Conservation (phyloP, 768 basidiomycete genomes). For the Zangia roseola region DNA sequence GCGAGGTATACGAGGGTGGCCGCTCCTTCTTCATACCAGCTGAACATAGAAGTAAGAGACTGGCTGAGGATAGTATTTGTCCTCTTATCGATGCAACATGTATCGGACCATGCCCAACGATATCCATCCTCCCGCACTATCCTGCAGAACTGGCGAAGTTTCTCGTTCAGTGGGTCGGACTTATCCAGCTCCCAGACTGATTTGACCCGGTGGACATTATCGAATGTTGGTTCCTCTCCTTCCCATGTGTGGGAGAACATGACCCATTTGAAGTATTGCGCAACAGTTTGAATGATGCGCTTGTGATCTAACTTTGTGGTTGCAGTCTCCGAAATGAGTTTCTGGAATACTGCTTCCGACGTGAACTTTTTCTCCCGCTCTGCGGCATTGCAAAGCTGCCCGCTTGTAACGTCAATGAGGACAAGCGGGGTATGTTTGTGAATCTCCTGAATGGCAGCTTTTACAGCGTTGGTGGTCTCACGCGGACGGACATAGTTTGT, state of each 20-base stretch:
- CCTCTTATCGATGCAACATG: background rate
- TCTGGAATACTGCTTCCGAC: background rate
- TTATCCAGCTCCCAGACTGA: background rate
- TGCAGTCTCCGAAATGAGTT: background rate
- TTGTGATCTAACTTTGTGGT: background rate
- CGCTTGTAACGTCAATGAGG: background rate
- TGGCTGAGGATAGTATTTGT: background rate
- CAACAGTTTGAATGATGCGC: background rate
- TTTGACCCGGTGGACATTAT: background rate
- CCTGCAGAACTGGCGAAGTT: slow-evolving; percentile 2
- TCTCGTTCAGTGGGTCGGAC: background rate
- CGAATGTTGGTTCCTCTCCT: background rate
- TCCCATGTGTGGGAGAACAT: slow-evolving; percentile 5
- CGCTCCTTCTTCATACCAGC: slow-evolving; percentile 1
- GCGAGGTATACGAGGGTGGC: background rate
- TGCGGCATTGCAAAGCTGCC: background rate
- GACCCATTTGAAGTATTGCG: background rate
- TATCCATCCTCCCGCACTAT: background rate
- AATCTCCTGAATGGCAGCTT: background rate
- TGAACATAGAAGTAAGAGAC: slow-evolving; percentile 4
- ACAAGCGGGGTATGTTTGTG: background rate
- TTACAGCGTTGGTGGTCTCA: background rate
- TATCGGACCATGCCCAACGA: background rate
- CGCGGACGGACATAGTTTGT: background rate
- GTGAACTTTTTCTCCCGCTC: slow-evolving; percentile 1